phyloP scores from a whole-genome alignment of 176 grass and related monocot genomes.

The Triticum timopheevii region DNA sequence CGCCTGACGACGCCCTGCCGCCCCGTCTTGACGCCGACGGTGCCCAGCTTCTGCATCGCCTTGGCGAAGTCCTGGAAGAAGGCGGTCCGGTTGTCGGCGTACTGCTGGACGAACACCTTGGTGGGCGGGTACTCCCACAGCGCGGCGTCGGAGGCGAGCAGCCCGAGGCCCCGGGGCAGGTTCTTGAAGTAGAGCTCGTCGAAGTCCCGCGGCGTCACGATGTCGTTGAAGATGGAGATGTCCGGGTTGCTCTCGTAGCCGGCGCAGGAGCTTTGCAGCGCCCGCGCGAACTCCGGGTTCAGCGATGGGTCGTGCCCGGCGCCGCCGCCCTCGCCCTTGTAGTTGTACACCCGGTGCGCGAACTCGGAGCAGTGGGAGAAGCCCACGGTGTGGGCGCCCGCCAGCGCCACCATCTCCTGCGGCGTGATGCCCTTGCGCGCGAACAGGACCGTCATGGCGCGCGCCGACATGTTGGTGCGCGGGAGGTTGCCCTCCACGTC shows the following conservation, averaged over 20 bases:
- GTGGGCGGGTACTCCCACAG: slow-evolving; percentile 68
- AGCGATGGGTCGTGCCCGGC: slow-evolving; percentile 55
- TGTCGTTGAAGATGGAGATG: slow-evolving; percentile 89
- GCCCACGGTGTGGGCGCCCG: slow-evolving; percentile 81
- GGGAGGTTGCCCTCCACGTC: slow-evolving; percentile 63
- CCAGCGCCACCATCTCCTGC: slow-evolving; percentile 86
- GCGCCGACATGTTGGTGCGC: slow-evolving; percentile 71
- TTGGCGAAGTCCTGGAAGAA: slow-evolving; percentile 90
- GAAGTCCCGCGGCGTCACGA: slow-evolving; percentile 68
- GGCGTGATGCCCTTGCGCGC: slow-evolving; percentile 48
- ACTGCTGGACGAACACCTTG: slow-evolving; percentile 57
- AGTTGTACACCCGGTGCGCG: slow-evolving; percentile 63
- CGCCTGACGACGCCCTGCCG: slow-evolving; percentile 68
- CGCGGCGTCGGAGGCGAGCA: slow-evolving; percentile 75
- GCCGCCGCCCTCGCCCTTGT: not conserved
- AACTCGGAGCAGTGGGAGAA: slow-evolving; percentile 99
- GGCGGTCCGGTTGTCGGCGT: slow-evolving; percentile 72
- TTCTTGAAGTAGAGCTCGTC: slow-evolving; percentile 94
- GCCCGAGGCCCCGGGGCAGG: slow-evolving; percentile 57
- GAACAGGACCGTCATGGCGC: slow-evolving; percentile 60
- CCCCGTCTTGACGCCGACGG: slow-evolving; percentile 76
- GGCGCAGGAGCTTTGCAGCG: slow-evolving; percentile 69
- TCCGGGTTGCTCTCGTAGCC: slow-evolving; percentile 63
- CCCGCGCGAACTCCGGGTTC: slow-evolving; percentile 64
- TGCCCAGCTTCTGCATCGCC: slow-evolving; percentile 84